Conservation (phyloP, 345 rosid species). For the Eucalyptus grandis region DNA sequence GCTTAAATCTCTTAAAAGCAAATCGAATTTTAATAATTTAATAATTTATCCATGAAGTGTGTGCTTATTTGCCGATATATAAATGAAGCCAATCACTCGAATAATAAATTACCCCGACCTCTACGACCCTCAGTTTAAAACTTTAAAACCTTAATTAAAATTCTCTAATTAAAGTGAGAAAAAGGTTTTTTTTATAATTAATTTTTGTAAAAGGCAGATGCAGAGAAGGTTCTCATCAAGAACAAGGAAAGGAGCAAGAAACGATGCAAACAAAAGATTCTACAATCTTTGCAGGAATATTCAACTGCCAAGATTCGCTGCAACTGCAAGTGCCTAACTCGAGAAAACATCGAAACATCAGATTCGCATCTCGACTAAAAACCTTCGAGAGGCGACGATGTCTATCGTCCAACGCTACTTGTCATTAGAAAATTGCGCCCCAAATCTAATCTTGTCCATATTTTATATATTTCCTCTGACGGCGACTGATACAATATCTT, state of each 20-base stretch:
- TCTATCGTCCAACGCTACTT: neutral
- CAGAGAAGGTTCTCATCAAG: neutral
- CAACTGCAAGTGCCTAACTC: neutral
- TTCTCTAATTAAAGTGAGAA: neutral
- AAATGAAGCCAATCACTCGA: neutral
- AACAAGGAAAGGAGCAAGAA: neutral
- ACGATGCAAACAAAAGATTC: neutral
- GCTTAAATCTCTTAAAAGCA: neutral
- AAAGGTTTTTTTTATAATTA: neutral
- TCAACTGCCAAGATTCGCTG: neutral
- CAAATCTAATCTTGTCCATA: neutral
- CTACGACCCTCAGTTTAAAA: neutral
- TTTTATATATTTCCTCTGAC: neutral
- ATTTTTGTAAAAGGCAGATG: neutral
- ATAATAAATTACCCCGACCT: neutral
- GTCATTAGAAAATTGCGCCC: neutral
- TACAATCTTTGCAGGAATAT: neutral
- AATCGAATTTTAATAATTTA: neutral
- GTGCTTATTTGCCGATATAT: neutral
- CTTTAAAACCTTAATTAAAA: neutral
- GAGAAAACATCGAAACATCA: neutral
- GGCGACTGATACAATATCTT: neutral
- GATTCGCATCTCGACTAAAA: neutral
- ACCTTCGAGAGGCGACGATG: neutral
- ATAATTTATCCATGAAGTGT: neutral